Evolutionary conservation across 2,329 filamentous ascomycete genomes (phyloP), one percentile per base, ranked within the genome.

Genomic region (Alternaria consortialis): DNA sequence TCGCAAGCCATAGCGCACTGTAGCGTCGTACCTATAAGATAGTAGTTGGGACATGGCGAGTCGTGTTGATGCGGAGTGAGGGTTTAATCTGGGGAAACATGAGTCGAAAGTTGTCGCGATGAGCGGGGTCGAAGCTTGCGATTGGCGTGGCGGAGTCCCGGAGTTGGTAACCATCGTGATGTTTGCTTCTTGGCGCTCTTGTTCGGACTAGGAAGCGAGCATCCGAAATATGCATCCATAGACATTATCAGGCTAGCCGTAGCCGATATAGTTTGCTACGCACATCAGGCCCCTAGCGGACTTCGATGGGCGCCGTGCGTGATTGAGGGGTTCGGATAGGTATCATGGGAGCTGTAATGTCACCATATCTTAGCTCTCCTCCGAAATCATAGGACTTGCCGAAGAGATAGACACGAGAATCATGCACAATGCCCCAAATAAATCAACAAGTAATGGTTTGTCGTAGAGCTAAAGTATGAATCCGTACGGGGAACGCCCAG

Each of bases 81-180:
- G 31, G 27, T 27, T 27, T 27, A 51, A 23, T 47, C 48, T 56
- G 43, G 29, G 42, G 39, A 9, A 50, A 48, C 44, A 62, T 37
- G 59, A 48, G 56, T 53, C 53, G 36, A 9, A 31, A 31, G 31
- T 43, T n/a, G 53, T 36, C 32, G 31, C 25, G 27, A 31, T 53
- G 36, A 23, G 44, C 44, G 34, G 40, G 36, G 43, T 39, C 17
- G 20, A 20, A 34, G 29, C 44, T 39, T 39, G 27, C 47, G 43
- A 66, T 63, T 64, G 59, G 59, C 34, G 31, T 43, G 20, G 42
- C 53, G 37, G 48, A 58, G 47, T 58, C 43, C 42, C 25, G 48
- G 51, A 59, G 31, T 32, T 46, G 31, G 46, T 20, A 27, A 50
- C 23, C 52, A 42, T 59, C n/a, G 43, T 39, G 11, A 48, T 50